Base-by-base conservation (phyloP, 2,329 filamentous ascomycete genomes). In the Pseudocercospora ulei region DNA sequence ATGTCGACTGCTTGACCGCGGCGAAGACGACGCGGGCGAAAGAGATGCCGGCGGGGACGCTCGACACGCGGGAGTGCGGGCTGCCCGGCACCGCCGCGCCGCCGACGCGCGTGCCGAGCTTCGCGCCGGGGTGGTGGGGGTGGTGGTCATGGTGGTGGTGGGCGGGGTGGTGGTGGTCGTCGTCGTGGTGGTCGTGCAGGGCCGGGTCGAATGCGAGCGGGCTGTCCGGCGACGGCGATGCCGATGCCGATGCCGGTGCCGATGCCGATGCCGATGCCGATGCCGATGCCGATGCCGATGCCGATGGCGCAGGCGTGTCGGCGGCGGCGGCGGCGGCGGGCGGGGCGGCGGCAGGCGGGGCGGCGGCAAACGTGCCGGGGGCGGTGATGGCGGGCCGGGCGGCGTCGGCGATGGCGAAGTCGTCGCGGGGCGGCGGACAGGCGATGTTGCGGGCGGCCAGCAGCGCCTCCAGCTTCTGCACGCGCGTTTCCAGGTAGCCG, bases 11-110 rank as follows among this genome's bases (percentile, higher is more conserved):
- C 60, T 93, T 90, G 30, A 96, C 85, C 1, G 88, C 88, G 6
- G 88, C 86, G 58, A 94, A 90, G 7, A 96, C 88, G 7, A 96
- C 85, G 40, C 85, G 75, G 3, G 88, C 87, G 65, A 96, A 96
- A 0, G 87, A 93, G 35, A 96, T 90, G 9, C 87, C 88, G 1
- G 85, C 87, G 1, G 84, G 81, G 0, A 85, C 85, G 9, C 85
- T 85, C 9, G 92, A 69, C 55, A 86, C 86, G 46, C 84, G 75
- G 2, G 82, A 78, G 59, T 90, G 84, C 3, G 82, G 80, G 3
- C 77, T 74, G 34, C 79, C 82, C 56, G 84, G 80, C 14, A 86
- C 80, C 14, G 82, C 75, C 43, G 80, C 74, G 57, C 81, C 80
- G 16, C 74, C 78, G 11, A 80, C 75, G 20, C 82, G 61, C 56